phyloP scores from a whole-genome alignment of 768 basidiomycete species.

The Pleurotus eryngii region DNA sequence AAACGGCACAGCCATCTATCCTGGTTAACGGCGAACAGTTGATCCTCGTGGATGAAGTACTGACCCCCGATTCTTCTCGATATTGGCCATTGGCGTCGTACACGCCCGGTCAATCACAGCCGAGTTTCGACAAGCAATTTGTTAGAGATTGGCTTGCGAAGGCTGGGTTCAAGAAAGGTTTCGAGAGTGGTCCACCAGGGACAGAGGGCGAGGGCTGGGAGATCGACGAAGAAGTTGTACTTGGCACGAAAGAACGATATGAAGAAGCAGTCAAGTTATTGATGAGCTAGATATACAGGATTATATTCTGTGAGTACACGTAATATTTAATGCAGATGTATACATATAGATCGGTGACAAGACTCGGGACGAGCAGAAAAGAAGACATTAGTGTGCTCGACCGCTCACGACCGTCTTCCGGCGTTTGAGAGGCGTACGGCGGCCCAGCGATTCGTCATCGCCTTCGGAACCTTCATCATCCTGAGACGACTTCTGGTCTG shows the following conservation, averaged over 20 bases:
- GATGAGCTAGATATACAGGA: conserved; percentile 16
- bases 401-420: neutral
- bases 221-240: conserved; percentile 72
- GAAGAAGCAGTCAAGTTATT: conserved; percentile 68
- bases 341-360: too few relatives aligned
- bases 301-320: too few relatives aligned
- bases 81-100: conserved; percentile 90
- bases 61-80: conserved; percentile 95
- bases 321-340: too few relatives aligned
- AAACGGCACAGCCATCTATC: conserved; percentile 9
- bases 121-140: conserved; percentile 97
- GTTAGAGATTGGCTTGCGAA: conserved; percentile 84
- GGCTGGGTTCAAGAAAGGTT: conserved; percentile 70
- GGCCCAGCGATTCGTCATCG: too few relatives aligned
- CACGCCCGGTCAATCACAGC: conserved; percentile 68
- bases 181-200: conserved; percentile 72
- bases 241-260: conserved; percentile 77
- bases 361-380: too few relatives aligned
- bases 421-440: neutral
- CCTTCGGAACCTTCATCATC: too few relatives aligned
- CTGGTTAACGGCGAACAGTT: conserved; percentile 40
- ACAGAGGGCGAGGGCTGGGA: conserved; percentile 71
- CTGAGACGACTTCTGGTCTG: too few relatives aligned
- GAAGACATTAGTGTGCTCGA: too few relatives aligned
- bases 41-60: conserved; percentile 92